Evolutionary conservation across 129 eudicot species (phyloP).

Genomic region (Ambrosia trifida): DNA sequence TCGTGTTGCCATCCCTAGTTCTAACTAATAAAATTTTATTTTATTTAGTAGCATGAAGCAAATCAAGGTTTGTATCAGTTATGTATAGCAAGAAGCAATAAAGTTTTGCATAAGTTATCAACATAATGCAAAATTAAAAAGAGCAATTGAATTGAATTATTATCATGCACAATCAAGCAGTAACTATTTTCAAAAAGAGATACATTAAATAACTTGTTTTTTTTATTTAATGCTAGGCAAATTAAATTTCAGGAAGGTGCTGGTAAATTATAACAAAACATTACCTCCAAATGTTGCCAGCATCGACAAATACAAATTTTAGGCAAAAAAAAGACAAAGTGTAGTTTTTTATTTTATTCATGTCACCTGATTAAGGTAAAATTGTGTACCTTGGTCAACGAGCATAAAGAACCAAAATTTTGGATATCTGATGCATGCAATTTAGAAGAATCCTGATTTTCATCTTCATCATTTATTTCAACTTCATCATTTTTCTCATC

Average conservation of each 20-base stretch:
- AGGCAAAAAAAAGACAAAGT: not conserved
- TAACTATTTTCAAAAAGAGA: not conserved
- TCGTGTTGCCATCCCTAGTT: not conserved
- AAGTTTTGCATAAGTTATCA: not conserved
- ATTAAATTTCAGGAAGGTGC: no score
- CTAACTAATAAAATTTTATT: not conserved
- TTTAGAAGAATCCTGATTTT: constrained; percentile 22
- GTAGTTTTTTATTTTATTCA: no score
- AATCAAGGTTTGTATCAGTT: not conserved
- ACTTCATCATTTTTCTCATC: constrained; percentile 23
- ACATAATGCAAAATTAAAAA: not conserved
- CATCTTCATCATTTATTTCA: constrained; percentile 37
- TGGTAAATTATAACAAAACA: not conserved
- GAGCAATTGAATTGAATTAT: not conserved
- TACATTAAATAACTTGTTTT: not conserved
- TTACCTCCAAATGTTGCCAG: no score
- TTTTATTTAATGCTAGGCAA: not conserved
- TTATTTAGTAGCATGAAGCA: not conserved
- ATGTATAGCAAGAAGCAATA: not conserved
- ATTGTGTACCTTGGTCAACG: constrained; percentile 52
- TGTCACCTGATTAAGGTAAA: not conserved
- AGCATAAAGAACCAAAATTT: constrained; percentile 52
- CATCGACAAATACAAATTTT: not conserved
- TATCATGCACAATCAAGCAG: not conserved
- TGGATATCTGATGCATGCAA: constrained; percentile 38